These are phyloP conservation scores for Suillus sp. DNA, from an alignment of 768 basidiomycete species.

Conservation along the genomic window DNA sequence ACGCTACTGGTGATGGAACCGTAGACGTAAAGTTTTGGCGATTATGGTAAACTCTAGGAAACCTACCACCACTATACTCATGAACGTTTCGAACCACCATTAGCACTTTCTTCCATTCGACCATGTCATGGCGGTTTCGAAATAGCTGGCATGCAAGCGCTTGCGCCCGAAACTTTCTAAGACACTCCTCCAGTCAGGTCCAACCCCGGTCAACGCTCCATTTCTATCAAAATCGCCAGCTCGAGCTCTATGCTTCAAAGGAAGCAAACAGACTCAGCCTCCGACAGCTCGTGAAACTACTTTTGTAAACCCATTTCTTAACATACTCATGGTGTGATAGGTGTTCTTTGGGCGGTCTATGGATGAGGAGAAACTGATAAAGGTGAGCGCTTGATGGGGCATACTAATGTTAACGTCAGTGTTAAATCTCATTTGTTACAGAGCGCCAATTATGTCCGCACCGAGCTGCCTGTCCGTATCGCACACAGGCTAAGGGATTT, in stretches of 20 bases:
- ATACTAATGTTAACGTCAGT: background rate
- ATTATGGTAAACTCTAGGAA: background rate
- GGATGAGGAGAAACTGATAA: slow-evolving; percentile 75
- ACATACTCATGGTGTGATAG: slow-evolving; percentile 38
- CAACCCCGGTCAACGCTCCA: slow-evolving; percentile 45
- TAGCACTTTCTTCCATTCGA: slow-evolving; percentile 14
- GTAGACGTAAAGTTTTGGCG: background rate
- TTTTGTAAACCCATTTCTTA: slow-evolving; percentile 12
- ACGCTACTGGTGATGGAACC: background rate
- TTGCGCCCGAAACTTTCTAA: slow-evolving; percentile 5
- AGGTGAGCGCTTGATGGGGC: slow-evolving; percentile 42
- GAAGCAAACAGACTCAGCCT: slow-evolving; percentile 72
- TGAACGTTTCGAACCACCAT: background rate
- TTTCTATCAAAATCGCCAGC: slow-evolving; percentile 83
- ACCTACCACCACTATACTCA: background rate
- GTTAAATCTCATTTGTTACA: slow-evolving; percentile 28
- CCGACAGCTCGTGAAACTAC: slow-evolving; percentile 66
- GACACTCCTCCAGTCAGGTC: slow-evolving; percentile 18
- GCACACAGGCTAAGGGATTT: slow-evolving; percentile 87
- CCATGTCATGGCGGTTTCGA: slow-evolving; percentile 29
- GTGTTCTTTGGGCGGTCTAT: slow-evolving; percentile 87
- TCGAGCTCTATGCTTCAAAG: slow-evolving; percentile 79
- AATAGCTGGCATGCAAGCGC: slow-evolving; percentile 13
- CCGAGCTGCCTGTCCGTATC: slow-evolving; percentile 85
- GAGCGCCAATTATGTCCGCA: slow-evolving; percentile 91